phyloP scores from a whole-genome alignment of 352 stramenopile genomes.

The Pythium myriotylum region DNA sequence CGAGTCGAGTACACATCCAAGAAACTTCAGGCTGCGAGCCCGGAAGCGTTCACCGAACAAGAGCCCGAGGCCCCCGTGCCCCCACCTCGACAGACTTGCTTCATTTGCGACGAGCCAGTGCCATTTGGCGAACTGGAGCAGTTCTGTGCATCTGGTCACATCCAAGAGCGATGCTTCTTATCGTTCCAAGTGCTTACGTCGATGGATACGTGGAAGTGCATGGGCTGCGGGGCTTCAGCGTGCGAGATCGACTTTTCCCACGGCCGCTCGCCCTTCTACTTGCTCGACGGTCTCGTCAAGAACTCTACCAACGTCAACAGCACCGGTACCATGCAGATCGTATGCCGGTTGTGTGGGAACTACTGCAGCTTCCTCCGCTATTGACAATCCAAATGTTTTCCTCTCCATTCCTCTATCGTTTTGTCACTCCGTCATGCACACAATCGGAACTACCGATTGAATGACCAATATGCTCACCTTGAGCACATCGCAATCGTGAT shows the following conservation, averaged over 20 bases:
- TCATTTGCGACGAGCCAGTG: slow-evolving; percentile 66
- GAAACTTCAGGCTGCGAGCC: neutral
- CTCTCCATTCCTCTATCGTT: neutral
- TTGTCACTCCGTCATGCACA: no score
- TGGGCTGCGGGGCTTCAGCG: slow-evolving; percentile 70
- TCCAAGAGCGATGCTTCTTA: slow-evolving; percentile 77
- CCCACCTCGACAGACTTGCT: slow-evolving; percentile 60
- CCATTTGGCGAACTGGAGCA: slow-evolving; percentile 68
- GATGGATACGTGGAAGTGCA: slow-evolving; percentile 83
- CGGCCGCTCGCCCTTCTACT: slow-evolving; percentile 60
- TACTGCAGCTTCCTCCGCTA: slow-evolving; percentile 81
- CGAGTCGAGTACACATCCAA: slow-evolving; percentile 16
- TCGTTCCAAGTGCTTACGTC: slow-evolving; percentile 68
- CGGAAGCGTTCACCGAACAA: neutral
- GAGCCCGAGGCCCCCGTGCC: slow-evolving; percentile 30
- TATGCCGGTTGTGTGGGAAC: slow-evolving; percentile 74
- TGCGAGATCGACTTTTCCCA: slow-evolving; percentile 52
- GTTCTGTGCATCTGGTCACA: slow-evolving; percentile 57
- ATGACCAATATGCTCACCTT: no score
- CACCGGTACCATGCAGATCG: slow-evolving; percentile 36
- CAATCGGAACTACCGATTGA: no score
- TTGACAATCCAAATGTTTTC: slow-evolving; percentile 22
- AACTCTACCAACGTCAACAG: neutral
- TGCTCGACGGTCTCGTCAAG: slow-evolving; percentile 41
- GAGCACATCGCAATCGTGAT: no score